A percentile compares a stretch with the other conserved stretches of the same genome.
phyloP scores from a whole-genome alignment of 345 rosid species.

The Bretschneidera sinensis region DNA sequence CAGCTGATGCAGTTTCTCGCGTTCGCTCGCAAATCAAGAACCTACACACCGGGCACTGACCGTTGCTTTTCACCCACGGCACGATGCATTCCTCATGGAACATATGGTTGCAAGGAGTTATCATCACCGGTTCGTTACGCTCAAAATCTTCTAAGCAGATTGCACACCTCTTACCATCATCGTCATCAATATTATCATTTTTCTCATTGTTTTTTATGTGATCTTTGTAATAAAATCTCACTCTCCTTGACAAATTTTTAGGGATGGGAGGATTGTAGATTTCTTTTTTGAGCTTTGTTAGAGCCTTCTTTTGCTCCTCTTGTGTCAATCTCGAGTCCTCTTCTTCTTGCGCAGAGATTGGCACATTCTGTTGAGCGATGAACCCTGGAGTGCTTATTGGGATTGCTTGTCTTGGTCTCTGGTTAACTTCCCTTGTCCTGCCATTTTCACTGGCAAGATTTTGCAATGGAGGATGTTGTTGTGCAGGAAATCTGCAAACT shows the following conservation, averaged over 20 bases:
- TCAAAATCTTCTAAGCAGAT: conserved; percentile 87
- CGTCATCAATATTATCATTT: too few species aligned
- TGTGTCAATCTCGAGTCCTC: background rate
- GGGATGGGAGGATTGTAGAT: conserved; percentile 53
- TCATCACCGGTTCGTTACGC: conserved; percentile 51
- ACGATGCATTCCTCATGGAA: conserved; percentile 81
- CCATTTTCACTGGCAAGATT: conserved; percentile 2
- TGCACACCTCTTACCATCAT: conserved; percentile 51
- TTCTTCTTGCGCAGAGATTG: too few species aligned
- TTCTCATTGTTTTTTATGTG: conserved; percentile 3
- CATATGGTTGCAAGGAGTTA: conserved; percentile 87
- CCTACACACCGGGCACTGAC: conserved; percentile 79
- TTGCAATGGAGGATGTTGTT: background rate
- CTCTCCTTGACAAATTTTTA: conserved; percentile 34
- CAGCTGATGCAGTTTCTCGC: conserved; percentile 10
- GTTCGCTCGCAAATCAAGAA: conserved; percentile 30
- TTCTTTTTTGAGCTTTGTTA: conserved; percentile 52
- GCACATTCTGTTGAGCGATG: background rate
- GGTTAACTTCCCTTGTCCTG: conserved; percentile 3
- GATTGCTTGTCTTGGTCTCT: conserved; percentile 4
- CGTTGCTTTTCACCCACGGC: conserved; percentile 62
- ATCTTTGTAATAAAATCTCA: conserved; percentile 55
- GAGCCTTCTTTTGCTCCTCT: conserved; percentile 30
- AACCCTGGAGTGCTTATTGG: conserved; percentile 16
- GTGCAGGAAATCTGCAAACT: too few species aligned